Conservation (phyloP, 2,329 filamentous ascomycete species). For the Epicoccum nigrum region DNA sequence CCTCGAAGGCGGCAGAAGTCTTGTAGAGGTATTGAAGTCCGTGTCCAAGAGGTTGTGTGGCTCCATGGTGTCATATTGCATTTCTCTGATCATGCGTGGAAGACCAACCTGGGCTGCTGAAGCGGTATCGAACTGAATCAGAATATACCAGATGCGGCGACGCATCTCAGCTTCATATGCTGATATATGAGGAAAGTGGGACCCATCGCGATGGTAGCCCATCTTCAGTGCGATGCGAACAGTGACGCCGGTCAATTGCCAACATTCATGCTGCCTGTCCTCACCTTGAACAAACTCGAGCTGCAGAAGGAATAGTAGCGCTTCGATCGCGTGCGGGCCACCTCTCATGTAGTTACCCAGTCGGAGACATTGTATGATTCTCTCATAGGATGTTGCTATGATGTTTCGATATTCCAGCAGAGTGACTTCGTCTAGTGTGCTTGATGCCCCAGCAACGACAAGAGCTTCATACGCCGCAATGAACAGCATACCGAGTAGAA, state of each 20-base stretch:
- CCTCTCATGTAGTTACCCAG: slow-evolving; percentile 24
- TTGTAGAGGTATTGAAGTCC: slow-evolving; percentile 49
- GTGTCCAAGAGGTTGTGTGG: slow-evolving; percentile 54
- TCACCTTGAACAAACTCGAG: slow-evolving; percentile 31
- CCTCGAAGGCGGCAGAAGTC: not conserved
- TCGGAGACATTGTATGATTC: slow-evolving; percentile 1
- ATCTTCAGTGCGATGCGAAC: slow-evolving; percentile 40
- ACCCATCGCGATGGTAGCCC: slow-evolving; percentile 49
- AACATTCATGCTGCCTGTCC: slow-evolving; percentile 31
- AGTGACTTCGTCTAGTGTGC: no score
- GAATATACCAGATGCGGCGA: slow-evolving; percentile 36
- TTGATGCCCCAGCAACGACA: no score
- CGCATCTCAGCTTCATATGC: slow-evolving; percentile 43
- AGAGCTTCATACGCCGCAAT: no score
- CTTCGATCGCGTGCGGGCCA: slow-evolving; percentile 28
- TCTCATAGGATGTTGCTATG: not conserved
- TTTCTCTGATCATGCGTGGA: slow-evolving; percentile 55
- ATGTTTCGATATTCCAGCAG: not conserved
- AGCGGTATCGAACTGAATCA: slow-evolving; percentile 38
- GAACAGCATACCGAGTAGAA: no score
- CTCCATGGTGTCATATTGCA: slow-evolving; percentile 51
- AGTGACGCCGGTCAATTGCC: slow-evolving; percentile 30
- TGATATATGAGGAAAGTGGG: slow-evolving; percentile 26
- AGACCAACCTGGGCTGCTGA: slow-evolving; percentile 43
- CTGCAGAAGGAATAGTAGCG: slow-evolving; percentile 19